phyloP scores from a whole-genome alignment of 371 early-diverging fungal species.

The Rhizopus microsporus region DNA sequence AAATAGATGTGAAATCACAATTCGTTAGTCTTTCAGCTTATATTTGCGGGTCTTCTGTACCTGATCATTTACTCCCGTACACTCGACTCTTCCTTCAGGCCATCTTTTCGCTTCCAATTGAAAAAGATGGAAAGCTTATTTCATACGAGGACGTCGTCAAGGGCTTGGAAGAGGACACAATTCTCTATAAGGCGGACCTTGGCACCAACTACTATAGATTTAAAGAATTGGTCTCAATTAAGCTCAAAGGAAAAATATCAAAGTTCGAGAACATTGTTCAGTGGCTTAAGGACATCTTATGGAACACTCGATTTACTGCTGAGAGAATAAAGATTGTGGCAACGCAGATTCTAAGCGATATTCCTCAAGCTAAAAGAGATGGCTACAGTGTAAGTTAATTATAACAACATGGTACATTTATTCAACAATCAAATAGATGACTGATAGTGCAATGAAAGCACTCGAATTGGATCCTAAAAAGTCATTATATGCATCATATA shows the following conservation, averaged over 20 bases:
- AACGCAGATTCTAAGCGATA: constrained; percentile 61
- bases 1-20: constrained; percentile 59
- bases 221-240: constrained; percentile 52
- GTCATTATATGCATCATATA: constrained; percentile 53
- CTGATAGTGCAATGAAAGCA: constrained; percentile 47
- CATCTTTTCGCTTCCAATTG: constrained; percentile 60
- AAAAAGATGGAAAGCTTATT: constrained; percentile 40
- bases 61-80: constrained; percentile 57
- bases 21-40: constrained; percentile 58
- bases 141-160: constrained; percentile 64
- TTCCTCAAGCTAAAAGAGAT: constrained; percentile 65
- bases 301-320: constrained; percentile 60
- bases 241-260: constrained; percentile 49
- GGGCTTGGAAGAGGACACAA: constrained; percentile 58
- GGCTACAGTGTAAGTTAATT: constrained; percentile 53
- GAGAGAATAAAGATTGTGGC: constrained; percentile 66
- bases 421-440: constrained; percentile 45
- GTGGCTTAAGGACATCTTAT: constrained; percentile 66
- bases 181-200: constrained; percentile 50
- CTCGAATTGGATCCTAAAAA: constrained; percentile 52
- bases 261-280: constrained; percentile 59
- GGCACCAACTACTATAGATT: constrained; percentile 52
- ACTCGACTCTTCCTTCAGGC: constrained; percentile 58
- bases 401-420: not conserved
- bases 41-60: constrained; percentile 51